These are phyloP conservation scores for Syzygium aqueum DNA, from an alignment of 345 rosid genomes.

Conservation along the genomic window DNA sequence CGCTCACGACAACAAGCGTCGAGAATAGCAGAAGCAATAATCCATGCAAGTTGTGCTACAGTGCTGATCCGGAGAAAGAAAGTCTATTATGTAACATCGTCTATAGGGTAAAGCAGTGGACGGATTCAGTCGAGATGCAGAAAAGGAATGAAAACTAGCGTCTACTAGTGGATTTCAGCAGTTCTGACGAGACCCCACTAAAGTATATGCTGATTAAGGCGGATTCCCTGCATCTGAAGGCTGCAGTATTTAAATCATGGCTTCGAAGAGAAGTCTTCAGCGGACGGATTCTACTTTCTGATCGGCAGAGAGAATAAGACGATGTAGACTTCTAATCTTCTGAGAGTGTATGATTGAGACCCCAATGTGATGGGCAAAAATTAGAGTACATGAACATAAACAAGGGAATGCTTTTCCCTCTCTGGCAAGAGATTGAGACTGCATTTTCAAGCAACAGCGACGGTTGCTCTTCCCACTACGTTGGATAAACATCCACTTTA, in stretches of 20 bases:
- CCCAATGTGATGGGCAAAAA: not conserved
- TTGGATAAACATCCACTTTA: not conserved
- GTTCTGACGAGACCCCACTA: not conserved
- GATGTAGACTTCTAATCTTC: not conserved
- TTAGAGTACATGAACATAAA: not conserved
- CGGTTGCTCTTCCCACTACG: not conserved
- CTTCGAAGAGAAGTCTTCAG: constrained; percentile 29
- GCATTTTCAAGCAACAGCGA: not conserved
- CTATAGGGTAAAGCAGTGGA: not conserved
- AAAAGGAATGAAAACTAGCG: not conserved
- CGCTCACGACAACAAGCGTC: not conserved
- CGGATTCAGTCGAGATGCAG: not conserved
- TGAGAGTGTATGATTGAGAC: not conserved
- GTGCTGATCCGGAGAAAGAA: not conserved
- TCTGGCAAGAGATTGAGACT: not conserved
- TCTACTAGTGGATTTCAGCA: not conserved
- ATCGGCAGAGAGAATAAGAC: not conserved
- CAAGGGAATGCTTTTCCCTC: not conserved
- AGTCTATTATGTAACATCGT: not conserved
- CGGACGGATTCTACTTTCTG: too few relatives aligned
- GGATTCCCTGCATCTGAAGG: not conserved
- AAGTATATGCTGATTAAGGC: not conserved
- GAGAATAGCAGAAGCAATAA: not conserved
- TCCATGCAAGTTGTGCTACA: not conserved
- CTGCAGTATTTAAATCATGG: not conserved